Base-by-base conservation (phyloP, 2,329 filamentous ascomycete genomes). In the Huntiella savannae region DNA sequence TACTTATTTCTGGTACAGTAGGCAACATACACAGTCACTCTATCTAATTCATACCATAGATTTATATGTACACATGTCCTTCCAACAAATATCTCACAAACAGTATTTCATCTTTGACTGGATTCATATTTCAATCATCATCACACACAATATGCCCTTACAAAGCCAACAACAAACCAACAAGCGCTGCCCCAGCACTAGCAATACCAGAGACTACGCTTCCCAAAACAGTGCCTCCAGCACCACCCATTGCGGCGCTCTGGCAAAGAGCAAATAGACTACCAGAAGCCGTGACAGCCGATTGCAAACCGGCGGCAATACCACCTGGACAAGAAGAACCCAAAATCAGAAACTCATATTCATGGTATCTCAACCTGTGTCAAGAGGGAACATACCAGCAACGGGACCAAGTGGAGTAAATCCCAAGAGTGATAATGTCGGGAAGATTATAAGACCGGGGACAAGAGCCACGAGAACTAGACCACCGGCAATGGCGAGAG, bases 241-340 rank as follows among this genome's bases (percentile, higher is more conserved):
- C 16, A 11, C 37, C 37, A 40, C 22, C 28, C 19, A 33, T 17
- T 33, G 28, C 41, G 3, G 41, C 42, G 32, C 41, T 45, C 32
- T 48, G 41, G 17, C 40, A 38, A n/a, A 13, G 13, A 28, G 36
- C 41, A 43, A 48, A 48, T 7, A 43, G 33, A 15, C 46, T 37
- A 19, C 46, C 35, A 33, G 40, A 12, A 3, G 15, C 34, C 8
- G 42, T 42, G 12, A 2, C 5, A 4, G 46, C 16, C 4, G 17
- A 22, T 19, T 48, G 46, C 11, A 39, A 11, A 7, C 7, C n/a
- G 15, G 47, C 42, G 5, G 47, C 47, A 10, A 45, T 4, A 6
- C 42, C 45, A 2, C 15, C 47, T 49, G 22, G 2, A 43, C 3
- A 3, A 2, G 12, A 35, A 34, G 10, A 33, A 15, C 8, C 19